phyloP scores from a whole-genome alignment of 1,284 basidiomycete species.

The Ganoderma lingzhi region DNA sequence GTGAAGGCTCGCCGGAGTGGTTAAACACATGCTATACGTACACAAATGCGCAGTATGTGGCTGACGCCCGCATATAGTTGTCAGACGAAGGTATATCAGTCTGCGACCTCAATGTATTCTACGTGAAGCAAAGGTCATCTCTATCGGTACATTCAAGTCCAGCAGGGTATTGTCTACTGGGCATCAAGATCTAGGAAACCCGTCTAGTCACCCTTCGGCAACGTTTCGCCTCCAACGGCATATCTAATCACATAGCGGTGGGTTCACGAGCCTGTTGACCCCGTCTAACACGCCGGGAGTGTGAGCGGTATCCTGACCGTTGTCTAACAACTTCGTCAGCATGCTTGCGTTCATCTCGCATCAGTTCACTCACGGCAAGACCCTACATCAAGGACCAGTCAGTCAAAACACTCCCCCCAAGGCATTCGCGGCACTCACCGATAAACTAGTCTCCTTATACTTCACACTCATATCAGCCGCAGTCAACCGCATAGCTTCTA shows the following conservation, averaged over 20 bases:
- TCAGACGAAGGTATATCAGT: neutral
- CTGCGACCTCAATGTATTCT: neutral
- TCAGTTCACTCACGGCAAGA: slow-evolving; percentile 60
- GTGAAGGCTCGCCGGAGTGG: neutral
- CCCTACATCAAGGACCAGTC: slow-evolving; percentile 49
- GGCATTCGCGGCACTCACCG: slow-evolving; percentile 54
- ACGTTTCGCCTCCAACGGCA: neutral
- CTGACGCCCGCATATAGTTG: neutral
- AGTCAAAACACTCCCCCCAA: slow-evolving; percentile 5
- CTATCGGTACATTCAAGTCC: neutral
- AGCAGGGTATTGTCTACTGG: neutral
- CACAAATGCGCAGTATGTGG: neutral
- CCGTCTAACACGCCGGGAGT: slow-evolving; percentile 47
- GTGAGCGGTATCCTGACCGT: slow-evolving; percentile 53
- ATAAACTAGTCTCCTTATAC: slow-evolving; percentile 93
- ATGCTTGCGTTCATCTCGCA: neutral
- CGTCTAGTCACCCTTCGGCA: too few relatives aligned
- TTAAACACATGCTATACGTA: neutral
- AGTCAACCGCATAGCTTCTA: slow-evolving; percentile 94
- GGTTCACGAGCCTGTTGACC: neutral
- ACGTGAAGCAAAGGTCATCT: neutral
- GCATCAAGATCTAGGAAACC: neutral
- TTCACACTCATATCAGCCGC: slow-evolving; percentile 89
- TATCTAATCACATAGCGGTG: neutral
- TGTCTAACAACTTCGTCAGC: slow-evolving; percentile 37